Percentiles rank a stretch among this genome's conserved stretches.
phyloP scores from a whole-genome alignment of 345 rosid species.

The Salix brachista region DNA sequence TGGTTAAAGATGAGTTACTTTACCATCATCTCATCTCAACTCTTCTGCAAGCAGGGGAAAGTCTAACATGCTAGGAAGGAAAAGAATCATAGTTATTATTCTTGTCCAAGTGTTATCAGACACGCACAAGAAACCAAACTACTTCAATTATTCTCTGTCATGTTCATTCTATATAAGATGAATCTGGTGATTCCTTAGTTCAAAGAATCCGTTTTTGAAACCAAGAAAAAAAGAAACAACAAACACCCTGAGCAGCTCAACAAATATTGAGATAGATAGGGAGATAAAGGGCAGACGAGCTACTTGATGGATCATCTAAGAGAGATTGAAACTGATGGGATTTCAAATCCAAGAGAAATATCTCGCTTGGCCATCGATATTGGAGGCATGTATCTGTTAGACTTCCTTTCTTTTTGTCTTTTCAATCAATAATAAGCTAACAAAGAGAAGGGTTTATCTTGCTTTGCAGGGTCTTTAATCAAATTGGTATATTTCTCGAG shows the following conservation, averaged over 20 bases:
- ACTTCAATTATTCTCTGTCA: no score
- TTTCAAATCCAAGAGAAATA: conserved; percentile 26
- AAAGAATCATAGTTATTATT: no score
- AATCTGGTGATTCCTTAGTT: not conserved
- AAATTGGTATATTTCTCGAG: conserved; percentile 77
- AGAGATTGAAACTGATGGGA: not conserved
- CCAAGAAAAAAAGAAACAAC: not conserved
- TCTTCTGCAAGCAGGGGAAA: no score
- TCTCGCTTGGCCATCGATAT: conserved; percentile 85
- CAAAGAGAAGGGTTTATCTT: not conserved
- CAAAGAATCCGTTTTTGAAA: not conserved
- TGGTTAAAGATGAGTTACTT: no score
- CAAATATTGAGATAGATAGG: not conserved
- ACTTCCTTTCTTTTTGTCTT: not conserved
- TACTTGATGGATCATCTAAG: not conserved
- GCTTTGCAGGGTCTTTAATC: conserved; percentile 65
- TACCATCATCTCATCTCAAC: no score
- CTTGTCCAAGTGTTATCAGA: no score
- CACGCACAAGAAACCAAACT: no score
- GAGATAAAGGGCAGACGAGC: not conserved
- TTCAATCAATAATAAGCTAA: not conserved
- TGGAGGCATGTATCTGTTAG: conserved; percentile 48
- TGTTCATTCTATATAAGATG: no score
- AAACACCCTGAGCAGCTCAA: not conserved
- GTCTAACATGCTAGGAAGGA: no score